These are phyloP conservation scores for Zymoseptoria crescenta DNA, from an alignment of 2,329 filamentous ascomycete species.

Conservation along the genomic window DNA sequence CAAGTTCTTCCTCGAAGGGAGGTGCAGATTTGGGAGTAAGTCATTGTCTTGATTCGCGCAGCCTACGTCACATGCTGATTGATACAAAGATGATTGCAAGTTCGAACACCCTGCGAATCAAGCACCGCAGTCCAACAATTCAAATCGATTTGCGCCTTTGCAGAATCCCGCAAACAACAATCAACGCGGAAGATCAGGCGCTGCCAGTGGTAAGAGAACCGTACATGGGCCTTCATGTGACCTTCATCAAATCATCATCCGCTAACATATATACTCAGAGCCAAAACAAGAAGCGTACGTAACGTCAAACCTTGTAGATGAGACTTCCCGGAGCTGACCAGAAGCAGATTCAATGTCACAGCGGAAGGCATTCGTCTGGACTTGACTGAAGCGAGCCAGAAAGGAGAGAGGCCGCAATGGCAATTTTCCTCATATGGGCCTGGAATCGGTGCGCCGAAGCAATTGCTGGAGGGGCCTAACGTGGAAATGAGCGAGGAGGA, in stretches of 20 bases:
- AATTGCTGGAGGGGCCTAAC: conserved; percentile 68
- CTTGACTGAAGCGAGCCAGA: conserved; percentile 46
- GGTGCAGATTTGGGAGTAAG: conserved; percentile 58
- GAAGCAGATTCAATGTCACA: conserved; percentile 46
- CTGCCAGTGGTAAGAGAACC: conserved; percentile 12
- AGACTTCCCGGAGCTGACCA: not conserved
- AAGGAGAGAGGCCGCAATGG: conserved; percentile 69
- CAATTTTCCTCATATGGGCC: conserved; percentile 81
- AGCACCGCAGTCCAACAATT: conserved; percentile 22
- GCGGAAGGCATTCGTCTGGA: conserved; percentile 46
- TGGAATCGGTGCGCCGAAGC: conserved; percentile 64
- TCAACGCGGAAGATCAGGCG: conserved; percentile 22
- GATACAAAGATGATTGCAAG: conserved; percentile 46
- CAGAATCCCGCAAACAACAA: conserved; percentile 22
- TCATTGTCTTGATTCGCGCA: not conserved
- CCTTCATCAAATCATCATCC: not conserved
- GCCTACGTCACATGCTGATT: conserved; percentile 1
- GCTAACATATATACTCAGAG: not conserved
- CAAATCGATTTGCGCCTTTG: conserved; percentile 53
- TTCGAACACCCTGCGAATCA: conserved; percentile 50
- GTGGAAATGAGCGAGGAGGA: conserved; percentile 88
- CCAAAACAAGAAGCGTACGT: not conserved
- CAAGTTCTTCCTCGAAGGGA: conserved; percentile 56
- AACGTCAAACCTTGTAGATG: not conserved
- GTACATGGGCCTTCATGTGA: not conserved